These are phyloP conservation scores for Cladosporium austrohemisphaericum DNA, from an alignment of 2,329 filamentous ascomycete species.

Conservation along the genomic window DNA sequence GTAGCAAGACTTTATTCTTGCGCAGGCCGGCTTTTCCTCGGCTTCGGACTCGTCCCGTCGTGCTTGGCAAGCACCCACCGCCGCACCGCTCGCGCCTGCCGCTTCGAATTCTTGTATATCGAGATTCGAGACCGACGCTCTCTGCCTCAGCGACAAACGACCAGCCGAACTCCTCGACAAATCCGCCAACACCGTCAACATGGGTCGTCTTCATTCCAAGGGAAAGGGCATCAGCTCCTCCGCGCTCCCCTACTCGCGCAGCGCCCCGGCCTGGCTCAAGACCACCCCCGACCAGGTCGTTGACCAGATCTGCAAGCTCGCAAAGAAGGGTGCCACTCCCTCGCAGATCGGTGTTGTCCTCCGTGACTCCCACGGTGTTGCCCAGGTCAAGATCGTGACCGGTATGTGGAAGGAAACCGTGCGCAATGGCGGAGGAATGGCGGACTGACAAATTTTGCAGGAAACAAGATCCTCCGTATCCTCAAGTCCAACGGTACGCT, in stretches of 20 bases:
- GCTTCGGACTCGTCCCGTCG: no score
- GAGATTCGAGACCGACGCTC: no score
- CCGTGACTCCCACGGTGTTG: conserved; percentile 95
- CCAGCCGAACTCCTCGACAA: conserved; percentile 23
- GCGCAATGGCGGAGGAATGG: not conserved
- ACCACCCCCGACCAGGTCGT: conserved; percentile 97
- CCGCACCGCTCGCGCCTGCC: no score
- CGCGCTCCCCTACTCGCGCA: conserved; percentile 94
- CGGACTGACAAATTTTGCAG: conserved; percentile 43
- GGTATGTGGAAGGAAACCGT: conserved; percentile 58
- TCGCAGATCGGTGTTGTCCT: conserved; percentile 99
- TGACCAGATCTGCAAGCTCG: conserved; percentile 98
- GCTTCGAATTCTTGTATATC: no score
- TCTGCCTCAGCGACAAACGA: conserved; percentile 18
- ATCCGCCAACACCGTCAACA: conserved; percentile 49
- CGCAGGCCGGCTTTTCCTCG: no score
- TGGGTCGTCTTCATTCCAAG: conserved; percentile 98
- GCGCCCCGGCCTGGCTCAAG: conserved; percentile 93
- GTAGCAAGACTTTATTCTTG: conserved; percentile 7
- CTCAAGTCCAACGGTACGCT: conserved; percentile 94
- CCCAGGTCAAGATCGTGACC: conserved; percentile 96
- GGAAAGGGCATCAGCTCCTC: conserved; percentile 98
- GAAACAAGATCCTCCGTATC: conserved; percentile 99
- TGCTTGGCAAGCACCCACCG: no score
- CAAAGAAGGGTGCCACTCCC: conserved; percentile 96